Evolutionary conservation across 768 basidiomycete genomes (phyloP), one percentile per base, ranked within the genome.

Genomic region (Lyophyllum decastes): DNA sequence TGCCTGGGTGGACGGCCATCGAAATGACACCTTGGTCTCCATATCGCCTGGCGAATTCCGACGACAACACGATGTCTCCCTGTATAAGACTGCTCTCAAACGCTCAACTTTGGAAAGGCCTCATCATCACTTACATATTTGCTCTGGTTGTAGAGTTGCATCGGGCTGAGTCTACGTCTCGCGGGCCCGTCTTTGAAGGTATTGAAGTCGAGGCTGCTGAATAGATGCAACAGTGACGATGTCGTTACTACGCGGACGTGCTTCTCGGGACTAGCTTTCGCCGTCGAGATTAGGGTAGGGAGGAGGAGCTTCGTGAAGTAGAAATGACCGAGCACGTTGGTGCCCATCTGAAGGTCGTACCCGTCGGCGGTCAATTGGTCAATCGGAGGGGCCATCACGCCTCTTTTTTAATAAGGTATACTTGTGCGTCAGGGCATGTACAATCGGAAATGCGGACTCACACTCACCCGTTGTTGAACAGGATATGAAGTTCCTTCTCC

Each of bases 311-410:
- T 76, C 8, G 78, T 78, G 44, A 82, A 71, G 64, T 72, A 78
- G 61, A 73, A 78, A 58, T 80, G 81, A 0, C 81, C 82, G 14
- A 83, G 74, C 4, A 78, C 79, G 55, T 85, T 85, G 4, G 78
- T 81, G 7, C 84, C 83, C 48, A 84, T 82, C 61, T 82, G 79
- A 9, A 81, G 69, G 62, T 88, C 85, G 61, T 84, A 84, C 16
- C 83, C 83, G 45, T 85, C 74, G 2, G 65, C 65, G 1, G 84
- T 83, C 10, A 82, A 40, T 30, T 68, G 47, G 1, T 78, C 76
- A 2, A 77, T 63, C 0, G 83, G 78, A 34, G 78, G 69, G 5
- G 64, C 50, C 79, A 82, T 79, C 19, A 82, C 73, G 16, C 81
- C 82, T 9, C 81, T 82, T 51, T 19, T 30, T 8, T 17, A 38